Evolutionary conservation across 495 filamentous ascomycete genomes (phyloP).

Genomic region (Durotheca rogersii): DNA sequence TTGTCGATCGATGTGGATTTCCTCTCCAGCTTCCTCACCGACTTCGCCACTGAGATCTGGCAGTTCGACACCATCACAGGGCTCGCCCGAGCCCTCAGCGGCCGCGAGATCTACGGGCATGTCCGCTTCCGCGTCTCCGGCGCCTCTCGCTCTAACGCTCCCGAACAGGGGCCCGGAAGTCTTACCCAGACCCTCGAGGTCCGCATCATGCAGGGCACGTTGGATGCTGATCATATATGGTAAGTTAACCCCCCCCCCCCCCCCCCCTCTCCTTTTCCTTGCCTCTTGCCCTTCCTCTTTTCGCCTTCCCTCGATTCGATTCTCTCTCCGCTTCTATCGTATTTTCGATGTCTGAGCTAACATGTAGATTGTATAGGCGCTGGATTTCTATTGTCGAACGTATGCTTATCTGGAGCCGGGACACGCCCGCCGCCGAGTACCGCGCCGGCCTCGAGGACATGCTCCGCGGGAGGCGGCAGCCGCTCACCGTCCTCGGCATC

Average conservation of each 20-base stretch:
- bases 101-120: not conserved
- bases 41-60: constrained; percentile 15
- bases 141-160: not conserved
- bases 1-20: not conserved
- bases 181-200: constrained; percentile 20
- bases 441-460: not conserved
- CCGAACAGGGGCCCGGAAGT: too few species aligned
- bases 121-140: constrained; percentile 4
- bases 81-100: not conserved
- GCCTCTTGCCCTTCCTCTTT: not conserved
- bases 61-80: constrained; percentile 10
- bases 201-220: constrained; percentile 26
- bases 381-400: constrained; percentile 21
- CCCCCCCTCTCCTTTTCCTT: not conserved
- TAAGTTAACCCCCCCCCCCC: not conserved
- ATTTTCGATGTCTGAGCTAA: too few species aligned
- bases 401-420: constrained; percentile 16
- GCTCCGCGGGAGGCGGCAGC: not conserved
- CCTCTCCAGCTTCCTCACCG: not conserved
- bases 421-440: constrained; percentile 7
- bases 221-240: constrained; percentile 26
- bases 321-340: too few species aligned
- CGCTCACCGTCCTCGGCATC: not conserved
- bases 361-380: not conserved
- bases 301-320: not conserved